These are phyloP conservation scores for Avicennia marina DNA, from an alignment of 257 asterid genomes.

Conservation along the genomic window DNA sequence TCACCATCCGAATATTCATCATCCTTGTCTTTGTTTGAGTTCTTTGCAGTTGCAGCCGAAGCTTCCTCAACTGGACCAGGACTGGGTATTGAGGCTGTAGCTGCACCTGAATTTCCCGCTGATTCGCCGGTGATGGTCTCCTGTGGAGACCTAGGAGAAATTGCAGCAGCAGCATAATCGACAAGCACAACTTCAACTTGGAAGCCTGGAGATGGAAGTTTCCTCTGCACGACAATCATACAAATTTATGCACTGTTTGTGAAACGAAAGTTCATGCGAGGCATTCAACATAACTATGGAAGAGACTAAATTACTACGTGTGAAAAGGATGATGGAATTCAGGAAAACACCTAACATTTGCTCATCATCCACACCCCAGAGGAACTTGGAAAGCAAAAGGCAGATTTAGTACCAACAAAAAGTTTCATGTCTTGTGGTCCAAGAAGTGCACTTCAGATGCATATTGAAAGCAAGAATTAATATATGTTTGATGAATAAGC, in stretches of 20 bases:
- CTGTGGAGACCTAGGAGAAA: conserved; percentile 35
- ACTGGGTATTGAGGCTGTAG: conserved; percentile 18
- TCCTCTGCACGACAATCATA: conserved; percentile 52
- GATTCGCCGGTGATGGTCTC: conserved; percentile 33
- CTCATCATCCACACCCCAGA: too few species aligned
- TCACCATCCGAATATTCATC: background rate
- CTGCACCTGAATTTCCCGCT: conserved; percentile 28
- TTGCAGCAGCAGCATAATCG: conserved; percentile 51
- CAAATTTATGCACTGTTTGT: background rate
- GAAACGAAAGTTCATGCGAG: background rate
- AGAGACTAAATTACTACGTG: too few species aligned
- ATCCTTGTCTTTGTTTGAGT: background rate
- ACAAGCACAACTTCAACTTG: conserved; percentile 90
- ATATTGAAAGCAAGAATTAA: too few species aligned
- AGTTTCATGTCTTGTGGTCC: too few species aligned
- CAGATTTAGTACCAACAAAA: too few species aligned
- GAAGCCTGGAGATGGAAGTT: conserved; percentile 95
- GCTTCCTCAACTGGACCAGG: background rate
- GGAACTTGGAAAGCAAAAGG: too few species aligned
- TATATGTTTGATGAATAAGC: too few species aligned
- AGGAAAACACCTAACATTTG: too few species aligned
- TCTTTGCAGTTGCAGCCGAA: background rate
- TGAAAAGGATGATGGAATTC: too few species aligned
- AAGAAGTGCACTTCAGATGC: too few species aligned
- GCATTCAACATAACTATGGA: too few species aligned